A percentile compares a stretch with the other conserved stretches of the same genome.
Evolutionary conservation across 208 protist species (phyloP).

Genomic region (Phytomonas francai): DNA sequence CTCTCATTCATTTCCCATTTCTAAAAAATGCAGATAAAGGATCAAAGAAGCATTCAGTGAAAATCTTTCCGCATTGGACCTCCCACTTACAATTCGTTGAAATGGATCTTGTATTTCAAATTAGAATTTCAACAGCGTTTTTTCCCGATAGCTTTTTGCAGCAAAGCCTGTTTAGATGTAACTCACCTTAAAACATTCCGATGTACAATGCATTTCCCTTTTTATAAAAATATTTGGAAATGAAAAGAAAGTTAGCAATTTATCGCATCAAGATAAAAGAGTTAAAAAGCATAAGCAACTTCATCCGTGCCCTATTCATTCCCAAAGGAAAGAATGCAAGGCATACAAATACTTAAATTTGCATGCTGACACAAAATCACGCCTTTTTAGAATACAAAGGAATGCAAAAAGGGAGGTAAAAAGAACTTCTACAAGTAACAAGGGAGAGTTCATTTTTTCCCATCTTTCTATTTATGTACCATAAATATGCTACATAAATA

Average conservation of each 20-base stretch:
- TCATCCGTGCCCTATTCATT: neutral
- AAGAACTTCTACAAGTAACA: constrained; percentile 7
- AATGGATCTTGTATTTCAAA: neutral
- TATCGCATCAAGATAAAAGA: neutral
- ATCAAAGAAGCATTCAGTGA: neutral
- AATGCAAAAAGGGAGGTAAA: constrained; percentile 5
- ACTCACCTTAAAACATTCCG: neutral
- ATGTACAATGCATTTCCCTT: neutral
- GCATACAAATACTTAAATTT: neutral
- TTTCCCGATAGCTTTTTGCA: neutral
- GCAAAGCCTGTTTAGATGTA: neutral
- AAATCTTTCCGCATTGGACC: neutral
- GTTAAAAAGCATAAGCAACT: constrained; percentile 2
- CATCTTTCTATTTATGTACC: constrained; percentile 10
- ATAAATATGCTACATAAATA: constrained; percentile 11
- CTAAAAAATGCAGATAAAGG: constrained; percentile 3
- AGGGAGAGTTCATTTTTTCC: constrained; percentile 2
- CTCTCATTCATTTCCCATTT: neutral
- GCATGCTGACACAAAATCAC: neutral
- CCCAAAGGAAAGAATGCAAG: neutral
- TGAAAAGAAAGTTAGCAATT: constrained; percentile 4
- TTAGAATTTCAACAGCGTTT: neutral
- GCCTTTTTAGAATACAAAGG: constrained; percentile 5
- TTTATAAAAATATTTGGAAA: neutral
- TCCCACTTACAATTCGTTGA: neutral